phyloP scores from a whole-genome alignment of 1,284 basidiomycete genomes.

The Leccinum fuscescens region DNA sequence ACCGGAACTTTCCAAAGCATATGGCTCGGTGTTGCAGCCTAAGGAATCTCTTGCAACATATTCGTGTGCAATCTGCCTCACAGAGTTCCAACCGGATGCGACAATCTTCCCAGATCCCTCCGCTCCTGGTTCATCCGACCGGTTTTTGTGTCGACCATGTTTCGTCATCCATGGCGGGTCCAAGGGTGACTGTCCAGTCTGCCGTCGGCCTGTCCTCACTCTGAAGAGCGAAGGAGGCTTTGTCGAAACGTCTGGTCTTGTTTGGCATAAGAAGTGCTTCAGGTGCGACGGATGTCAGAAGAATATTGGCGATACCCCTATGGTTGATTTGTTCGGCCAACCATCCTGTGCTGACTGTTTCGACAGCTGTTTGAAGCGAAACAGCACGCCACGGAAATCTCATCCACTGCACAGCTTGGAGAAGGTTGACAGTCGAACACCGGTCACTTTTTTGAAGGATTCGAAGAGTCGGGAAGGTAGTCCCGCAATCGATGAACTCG shows the following conservation, averaged over 20 bases:
- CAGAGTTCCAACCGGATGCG: constrained; percentile 70
- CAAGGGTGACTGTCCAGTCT: constrained; percentile 66
- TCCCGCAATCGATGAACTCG: constrained; percentile 55
- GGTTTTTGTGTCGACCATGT: constrained; percentile 71
- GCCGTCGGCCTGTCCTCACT: constrained; percentile 65
- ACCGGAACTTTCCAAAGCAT: constrained; percentile 72
- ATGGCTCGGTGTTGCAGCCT: constrained; percentile 78
- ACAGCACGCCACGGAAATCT: constrained; percentile 43
- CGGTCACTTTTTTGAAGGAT: constrained; percentile 40
- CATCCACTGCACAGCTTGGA: constrained; percentile 31
- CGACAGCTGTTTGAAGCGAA: constrained; percentile 63
- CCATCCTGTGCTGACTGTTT: constrained; percentile 78
- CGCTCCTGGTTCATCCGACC: constrained; percentile 37
- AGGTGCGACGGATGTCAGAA: constrained; percentile 68
- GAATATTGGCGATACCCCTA: constrained; percentile 67
- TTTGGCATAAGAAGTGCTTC: constrained; percentile 81
- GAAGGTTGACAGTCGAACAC: constrained; percentile 33
- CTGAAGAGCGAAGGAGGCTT: constrained; percentile 75
- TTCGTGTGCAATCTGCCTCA: constrained; percentile 63
- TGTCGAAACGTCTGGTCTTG: constrained; percentile 61
- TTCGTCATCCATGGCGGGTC: constrained; percentile 70
- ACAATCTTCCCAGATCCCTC: constrained; percentile 79
- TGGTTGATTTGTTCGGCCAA: constrained; percentile 77
- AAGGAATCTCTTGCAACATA: constrained; percentile 66
- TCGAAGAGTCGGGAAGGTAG: constrained; percentile 46